A percentile compares a stretch with the other conserved stretches of the same genome.
Conservation (phyloP, 2,329 filamentous ascomycete species). For the Spiromastix sp. region DNA sequence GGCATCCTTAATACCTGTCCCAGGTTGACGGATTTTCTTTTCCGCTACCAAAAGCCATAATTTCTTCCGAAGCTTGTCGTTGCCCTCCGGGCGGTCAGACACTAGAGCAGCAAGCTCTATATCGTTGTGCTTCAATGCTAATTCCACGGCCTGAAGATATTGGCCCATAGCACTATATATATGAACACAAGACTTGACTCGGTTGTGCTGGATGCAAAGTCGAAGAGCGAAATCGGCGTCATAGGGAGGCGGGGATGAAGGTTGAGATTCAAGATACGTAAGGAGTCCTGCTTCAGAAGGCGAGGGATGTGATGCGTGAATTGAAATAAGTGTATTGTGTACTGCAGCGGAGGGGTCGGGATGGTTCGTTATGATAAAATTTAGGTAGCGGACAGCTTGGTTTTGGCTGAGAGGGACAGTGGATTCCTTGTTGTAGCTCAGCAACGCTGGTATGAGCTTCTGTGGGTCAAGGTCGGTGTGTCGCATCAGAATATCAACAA, state of each 20-base stretch:
- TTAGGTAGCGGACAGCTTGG: slow-evolving; percentile 86
- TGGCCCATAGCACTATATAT: slow-evolving; percentile 97
- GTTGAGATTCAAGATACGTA: slow-evolving; percentile 82
- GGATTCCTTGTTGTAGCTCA: slow-evolving; percentile 77
- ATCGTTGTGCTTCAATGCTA: slow-evolving; percentile 81
- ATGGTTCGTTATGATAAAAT: slow-evolving; percentile 78
- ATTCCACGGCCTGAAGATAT: slow-evolving; percentile 83
- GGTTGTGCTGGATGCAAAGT: slow-evolving; percentile 86
- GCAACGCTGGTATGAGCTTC: slow-evolving; percentile 80
- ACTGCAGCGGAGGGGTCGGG: slow-evolving; percentile 73
- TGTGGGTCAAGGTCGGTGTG: slow-evolving; percentile 76
- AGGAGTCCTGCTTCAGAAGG: slow-evolving; percentile 77
- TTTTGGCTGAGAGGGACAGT: slow-evolving; percentile 62
- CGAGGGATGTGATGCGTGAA: slow-evolving; percentile 80
- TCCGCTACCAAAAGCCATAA: slow-evolving; percentile 92
- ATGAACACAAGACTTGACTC: slow-evolving; percentile 88
- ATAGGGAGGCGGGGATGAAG: slow-evolving; percentile 72
- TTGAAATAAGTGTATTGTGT: slow-evolving; percentile 93
- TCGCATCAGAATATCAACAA: slow-evolving; percentile 93
- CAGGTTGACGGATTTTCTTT: slow-evolving; percentile 74
- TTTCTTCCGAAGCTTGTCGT: slow-evolving; percentile 74
- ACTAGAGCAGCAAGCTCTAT: slow-evolving; percentile 83
- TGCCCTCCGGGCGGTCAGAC: slow-evolving; percentile 70
- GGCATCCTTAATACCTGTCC: slow-evolving; percentile 78
- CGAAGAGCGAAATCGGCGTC: slow-evolving; percentile 94